These are phyloP conservation scores for Gamsiella multidivaricata DNA, from an alignment of 192 early-diverging fungal species.

Conservation along the genomic window DNA sequence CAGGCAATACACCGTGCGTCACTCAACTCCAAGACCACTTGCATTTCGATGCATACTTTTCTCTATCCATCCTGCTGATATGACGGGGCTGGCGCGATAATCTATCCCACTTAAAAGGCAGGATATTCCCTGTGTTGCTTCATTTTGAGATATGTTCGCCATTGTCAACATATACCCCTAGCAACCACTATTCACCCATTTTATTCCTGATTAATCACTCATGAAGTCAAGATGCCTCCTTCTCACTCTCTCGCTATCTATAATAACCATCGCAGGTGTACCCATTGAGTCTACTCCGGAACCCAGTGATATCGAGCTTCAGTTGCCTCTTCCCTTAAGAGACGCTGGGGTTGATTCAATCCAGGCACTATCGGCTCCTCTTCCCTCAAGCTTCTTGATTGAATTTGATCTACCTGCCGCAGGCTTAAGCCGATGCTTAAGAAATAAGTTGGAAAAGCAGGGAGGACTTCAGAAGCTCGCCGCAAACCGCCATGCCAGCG, in stretches of 20 bases:
- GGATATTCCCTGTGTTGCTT: too few species aligned
- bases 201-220: too few species aligned
- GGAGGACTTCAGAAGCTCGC: slow-evolving; percentile 2
- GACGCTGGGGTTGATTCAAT: not conserved
- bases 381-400: slow-evolving; percentile 27
- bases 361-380: slow-evolving; percentile 11
- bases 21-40: too few species aligned
- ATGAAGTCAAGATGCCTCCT: slow-evolving; percentile 6
- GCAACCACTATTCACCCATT: not conserved
- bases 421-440: slow-evolving; percentile 15
- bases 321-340: not conserved
- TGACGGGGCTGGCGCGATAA: too few species aligned
- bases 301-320: not conserved
- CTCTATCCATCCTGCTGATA: too few species aligned
- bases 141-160: too few species aligned
- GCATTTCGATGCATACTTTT: too few species aligned
- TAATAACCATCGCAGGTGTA: not conserved
- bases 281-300: not conserved
- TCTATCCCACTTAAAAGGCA: too few species aligned
- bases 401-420: slow-evolving; percentile 31
- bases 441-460: slow-evolving; percentile 12
- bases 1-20: not conserved
- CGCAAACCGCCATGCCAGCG: slow-evolving; percentile 5
- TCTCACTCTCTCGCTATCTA: slow-evolving; percentile 19
- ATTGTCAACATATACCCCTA: too few species aligned